Evolutionary conservation across 495 filamentous ascomycete species (phyloP).

Genomic region (Aspergillus funiculosus): DNA sequence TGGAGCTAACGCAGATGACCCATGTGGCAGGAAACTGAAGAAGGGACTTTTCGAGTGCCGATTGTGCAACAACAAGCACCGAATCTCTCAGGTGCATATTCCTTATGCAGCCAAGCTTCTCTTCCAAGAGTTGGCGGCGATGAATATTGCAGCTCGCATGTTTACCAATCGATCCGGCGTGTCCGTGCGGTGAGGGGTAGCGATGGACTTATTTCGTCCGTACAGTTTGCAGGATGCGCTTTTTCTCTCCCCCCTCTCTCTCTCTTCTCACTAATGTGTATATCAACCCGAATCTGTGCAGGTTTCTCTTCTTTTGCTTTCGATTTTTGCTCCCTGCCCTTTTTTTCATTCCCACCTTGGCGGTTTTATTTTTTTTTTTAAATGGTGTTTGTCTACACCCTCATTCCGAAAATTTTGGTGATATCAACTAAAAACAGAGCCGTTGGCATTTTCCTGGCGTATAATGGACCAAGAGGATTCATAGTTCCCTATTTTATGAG

Average conservation of each 20-base stretch:
- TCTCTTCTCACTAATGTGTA: slow-evolving; percentile 29
- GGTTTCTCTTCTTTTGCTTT: slow-evolving; percentile 8
- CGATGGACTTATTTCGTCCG: neutral
- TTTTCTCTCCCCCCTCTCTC: slow-evolving; percentile 13
- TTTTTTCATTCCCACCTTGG: slow-evolving; percentile 10
- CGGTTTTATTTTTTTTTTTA: slow-evolving; percentile 10
- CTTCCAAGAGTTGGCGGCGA: slow-evolving; percentile 94
- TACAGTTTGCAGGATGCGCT: slow-evolving; percentile 6
- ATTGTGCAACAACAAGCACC: slow-evolving; percentile 96
- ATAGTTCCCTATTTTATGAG: slow-evolving; percentile 3
- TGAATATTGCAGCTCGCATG: slow-evolving; percentile 98
- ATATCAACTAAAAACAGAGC: slow-evolving; percentile 18
- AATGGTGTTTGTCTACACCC: slow-evolving; percentile 1
- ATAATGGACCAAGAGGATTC: slow-evolving; percentile 15
- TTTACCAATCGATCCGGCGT: slow-evolving; percentile 66
- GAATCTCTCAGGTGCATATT: slow-evolving; percentile 94
- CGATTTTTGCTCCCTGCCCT: slow-evolving; percentile 24
- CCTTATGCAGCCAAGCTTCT: slow-evolving; percentile 97
- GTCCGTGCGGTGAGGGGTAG: slow-evolving; percentile 36
- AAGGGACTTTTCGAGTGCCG: slow-evolving; percentile 94
- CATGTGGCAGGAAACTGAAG: slow-evolving; percentile 68
- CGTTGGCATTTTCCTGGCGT: slow-evolving; percentile 26
- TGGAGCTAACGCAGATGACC: slow-evolving; percentile 25
- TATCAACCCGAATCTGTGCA: no score
- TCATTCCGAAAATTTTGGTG: slow-evolving; percentile 11